Percentiles rank a stretch among this genome's conserved stretches.
phyloP scores from a whole-genome alignment of 176 grass and related monocot species.

The Puya raimondii region DNA sequence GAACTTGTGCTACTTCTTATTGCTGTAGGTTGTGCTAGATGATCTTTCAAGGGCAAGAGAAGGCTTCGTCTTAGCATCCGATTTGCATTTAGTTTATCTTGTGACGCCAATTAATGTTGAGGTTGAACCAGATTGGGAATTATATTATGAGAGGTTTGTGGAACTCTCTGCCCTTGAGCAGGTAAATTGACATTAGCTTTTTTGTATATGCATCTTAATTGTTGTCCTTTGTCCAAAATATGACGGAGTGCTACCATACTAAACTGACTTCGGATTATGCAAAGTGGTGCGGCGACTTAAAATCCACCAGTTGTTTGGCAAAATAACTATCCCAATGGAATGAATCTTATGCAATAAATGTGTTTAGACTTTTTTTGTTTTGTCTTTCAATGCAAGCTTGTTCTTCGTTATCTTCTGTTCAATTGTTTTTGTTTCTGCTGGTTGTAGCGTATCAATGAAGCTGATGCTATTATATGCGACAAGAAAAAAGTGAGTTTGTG shows the following conservation, averaged over 20 bases:
- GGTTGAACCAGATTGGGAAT: conserved; percentile 94
- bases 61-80: conserved; percentile 87
- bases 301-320: no score
- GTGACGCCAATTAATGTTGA: conserved; percentile 92
- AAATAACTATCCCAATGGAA: no score
- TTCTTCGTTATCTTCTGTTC: no score
- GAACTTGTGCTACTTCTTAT: conserved; percentile 14
- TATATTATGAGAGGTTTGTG: conserved; percentile 95
- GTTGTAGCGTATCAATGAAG: no score
- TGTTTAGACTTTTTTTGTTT: no score
- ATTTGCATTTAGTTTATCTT: conserved; percentile 95
- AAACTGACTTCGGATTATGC: neutral
- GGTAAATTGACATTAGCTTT: conserved; percentile 33
- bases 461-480: no score
- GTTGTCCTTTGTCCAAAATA: neutral
- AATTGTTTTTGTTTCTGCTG: no score
- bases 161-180: conserved; percentile 78
- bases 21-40: conserved; percentile 70
- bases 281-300: no score
- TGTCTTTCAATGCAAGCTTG: no score
- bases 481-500: no score
- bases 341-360: no score
- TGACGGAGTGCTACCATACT: neutral
- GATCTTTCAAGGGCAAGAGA: conserved; percentile 95
- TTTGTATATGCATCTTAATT: neutral